Evolutionary conservation across 495 filamentous ascomycete genomes (phyloP).

Genomic region (Xylaria nigripes): DNA sequence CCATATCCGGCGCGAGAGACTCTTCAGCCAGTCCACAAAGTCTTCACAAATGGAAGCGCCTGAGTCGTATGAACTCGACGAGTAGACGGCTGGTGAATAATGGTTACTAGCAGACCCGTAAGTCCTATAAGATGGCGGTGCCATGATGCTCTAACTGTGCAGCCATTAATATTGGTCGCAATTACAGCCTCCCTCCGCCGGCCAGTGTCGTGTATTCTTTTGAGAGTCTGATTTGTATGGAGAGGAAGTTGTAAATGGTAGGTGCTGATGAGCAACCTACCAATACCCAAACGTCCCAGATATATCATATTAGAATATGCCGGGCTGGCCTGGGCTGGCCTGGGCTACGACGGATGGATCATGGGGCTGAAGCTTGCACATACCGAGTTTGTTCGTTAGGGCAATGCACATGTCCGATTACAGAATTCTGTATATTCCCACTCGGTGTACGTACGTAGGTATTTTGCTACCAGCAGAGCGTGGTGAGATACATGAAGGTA

Average conservation of each 20-base stretch:
- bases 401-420: no score
- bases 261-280: no score
- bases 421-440: no score
- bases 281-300: no score
- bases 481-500: no score
- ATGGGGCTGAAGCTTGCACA: neutral
- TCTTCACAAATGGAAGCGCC: conserved; percentile 28
- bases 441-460: no score
- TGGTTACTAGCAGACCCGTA: conserved; percentile 15
- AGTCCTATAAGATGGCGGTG: conserved; percentile 31
- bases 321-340: neutral
- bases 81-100: conserved; percentile 9
- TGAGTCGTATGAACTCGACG: conserved; percentile 11
- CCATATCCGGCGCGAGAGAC: conserved; percentile 27
- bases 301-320: no score
- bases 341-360: neutral
- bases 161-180: conserved; percentile 22
- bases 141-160: conserved; percentile 23
- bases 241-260: neutral
- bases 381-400: neutral
- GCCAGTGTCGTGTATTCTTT: neutral
- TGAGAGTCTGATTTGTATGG: neutral
- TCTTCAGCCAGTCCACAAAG: conserved; percentile 11
- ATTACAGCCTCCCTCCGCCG: neutral
- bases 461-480: no score